Percentiles rank a stretch among this genome's conserved stretches.
phyloP scores from a whole-genome alignment of 305 asterid genomes.

The Fraxinus sp. region DNA sequence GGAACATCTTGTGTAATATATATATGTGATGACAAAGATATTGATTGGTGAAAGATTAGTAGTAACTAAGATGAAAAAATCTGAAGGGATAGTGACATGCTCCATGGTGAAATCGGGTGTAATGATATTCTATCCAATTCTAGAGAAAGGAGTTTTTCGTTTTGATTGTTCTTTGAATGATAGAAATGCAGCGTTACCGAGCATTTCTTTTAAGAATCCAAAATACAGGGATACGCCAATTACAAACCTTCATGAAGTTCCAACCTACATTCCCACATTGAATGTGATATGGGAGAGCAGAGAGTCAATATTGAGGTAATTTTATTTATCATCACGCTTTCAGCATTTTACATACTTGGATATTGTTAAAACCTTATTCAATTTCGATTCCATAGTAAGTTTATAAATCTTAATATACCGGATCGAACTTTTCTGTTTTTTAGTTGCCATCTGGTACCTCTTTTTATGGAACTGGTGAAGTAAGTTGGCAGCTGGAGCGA shows the following conservation, averaged over 20 bases:
- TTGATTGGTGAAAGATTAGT: conserved; percentile 30
- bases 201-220: conserved; percentile 62
- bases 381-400: background rate
- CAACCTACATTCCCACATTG: conserved; percentile 65
- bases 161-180: conserved; percentile 83
- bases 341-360: background rate
- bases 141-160: conserved; percentile 86
- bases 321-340: conserved; percentile 8
- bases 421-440: conserved; percentile 21
- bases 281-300: conserved; percentile 59
- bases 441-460: conserved; percentile 87
- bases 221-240: conserved; percentile 72
- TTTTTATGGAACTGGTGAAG: conserved; percentile 97
- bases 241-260: conserved; percentile 35
- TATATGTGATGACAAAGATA: conserved; percentile 22
- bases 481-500: conserved; percentile 89
- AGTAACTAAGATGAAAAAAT: conserved; percentile 46
- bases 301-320: conserved; percentile 67
- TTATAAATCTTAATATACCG: background rate
- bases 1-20: background rate
- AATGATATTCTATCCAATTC: conserved; percentile 77
- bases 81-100: background rate
- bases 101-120: conserved; percentile 34
- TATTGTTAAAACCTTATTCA: background rate
- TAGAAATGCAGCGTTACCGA: conserved; percentile 73